Evolutionary conservation across 2,329 filamentous ascomycete species (phyloP).

Genomic region (Apiospora hydei): DNA sequence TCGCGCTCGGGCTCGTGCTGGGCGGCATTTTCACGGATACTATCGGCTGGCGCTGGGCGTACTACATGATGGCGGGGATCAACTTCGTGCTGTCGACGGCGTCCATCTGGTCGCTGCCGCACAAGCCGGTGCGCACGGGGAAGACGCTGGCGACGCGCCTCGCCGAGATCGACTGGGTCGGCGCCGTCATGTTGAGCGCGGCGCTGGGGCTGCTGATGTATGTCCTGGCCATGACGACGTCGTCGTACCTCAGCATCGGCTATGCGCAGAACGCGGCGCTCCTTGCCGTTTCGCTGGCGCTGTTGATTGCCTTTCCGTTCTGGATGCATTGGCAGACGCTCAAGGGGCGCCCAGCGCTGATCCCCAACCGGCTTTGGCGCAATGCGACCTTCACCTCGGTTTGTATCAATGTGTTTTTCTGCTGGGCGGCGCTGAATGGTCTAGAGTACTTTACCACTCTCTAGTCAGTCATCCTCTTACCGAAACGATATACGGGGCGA

Average conservation of each 20-base stretch:
- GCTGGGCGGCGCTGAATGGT: conserved; percentile 50
- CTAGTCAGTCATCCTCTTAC: conserved; percentile 42
- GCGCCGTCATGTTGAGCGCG: not conserved
- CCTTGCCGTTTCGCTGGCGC: conserved; percentile 47
- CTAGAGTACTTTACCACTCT: conserved; percentile 52
- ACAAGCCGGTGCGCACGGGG: conserved; percentile 32
- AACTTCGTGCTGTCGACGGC: conserved; percentile 45
- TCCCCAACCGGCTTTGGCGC: conserved; percentile 64
- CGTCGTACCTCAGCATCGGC: conserved; percentile 44
- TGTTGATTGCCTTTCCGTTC: conserved; percentile 53
- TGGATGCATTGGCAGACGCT: conserved; percentile 44
- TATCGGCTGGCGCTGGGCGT: conserved; percentile 56
- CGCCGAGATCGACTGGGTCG: conserved; percentile 60
- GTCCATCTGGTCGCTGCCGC: conserved; percentile 47
- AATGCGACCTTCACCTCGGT: conserved; percentile 58
- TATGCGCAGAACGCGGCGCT: conserved; percentile 46
- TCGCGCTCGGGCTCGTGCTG: conserved; percentile 56
- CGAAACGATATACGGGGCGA: not conserved
- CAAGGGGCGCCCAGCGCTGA: conserved; percentile 48
- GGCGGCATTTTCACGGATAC: conserved; percentile 57
- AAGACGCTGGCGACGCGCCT: conserved; percentile 36
- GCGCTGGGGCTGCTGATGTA: conserved; percentile 43
- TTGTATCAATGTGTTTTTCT: conserved; percentile 54
- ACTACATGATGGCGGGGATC: conserved; percentile 49
- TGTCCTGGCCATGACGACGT: conserved; percentile 54